Conservation (phyloP, 768 basidiomycete species). For the Kwoniella heveanensis region DNA sequence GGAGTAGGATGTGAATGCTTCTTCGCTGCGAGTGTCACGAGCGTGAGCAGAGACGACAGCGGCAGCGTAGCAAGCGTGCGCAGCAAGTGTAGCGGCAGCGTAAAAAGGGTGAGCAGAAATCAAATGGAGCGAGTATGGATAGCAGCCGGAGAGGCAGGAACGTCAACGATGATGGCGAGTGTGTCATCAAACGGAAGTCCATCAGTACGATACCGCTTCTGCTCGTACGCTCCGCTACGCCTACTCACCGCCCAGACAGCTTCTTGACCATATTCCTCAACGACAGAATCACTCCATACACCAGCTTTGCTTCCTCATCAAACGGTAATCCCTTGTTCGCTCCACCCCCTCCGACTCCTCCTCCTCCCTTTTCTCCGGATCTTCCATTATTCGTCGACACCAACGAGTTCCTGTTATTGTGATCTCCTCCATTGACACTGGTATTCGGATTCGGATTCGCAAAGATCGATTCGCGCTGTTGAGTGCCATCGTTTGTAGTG, state of each 20-base stretch:
- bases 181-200: no score
- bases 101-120: no score
- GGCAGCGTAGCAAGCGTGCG: no score
- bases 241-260: constrained; percentile 73
- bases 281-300: constrained; percentile 91
- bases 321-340: constrained; percentile 69
- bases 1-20: constrained; percentile 84
- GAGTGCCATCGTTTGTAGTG: constrained; percentile 4
- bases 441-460: constrained; percentile 45
- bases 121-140: neutral
- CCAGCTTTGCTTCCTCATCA: constrained; percentile 95
- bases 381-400: constrained; percentile 6
- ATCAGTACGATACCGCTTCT: no score
- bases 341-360: neutral
- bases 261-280: constrained; percentile 94
- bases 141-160: neutral
- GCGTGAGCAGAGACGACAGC: no score
- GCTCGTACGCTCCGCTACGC: no score
- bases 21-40: constrained; percentile 71
- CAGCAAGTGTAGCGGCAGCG: no score
- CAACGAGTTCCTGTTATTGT: constrained; percentile 10
- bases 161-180: no score
- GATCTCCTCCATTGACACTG: neutral
- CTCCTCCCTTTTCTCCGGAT: no score
- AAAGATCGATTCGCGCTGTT: constrained; percentile 43